phyloP scores from a whole-genome alignment of 495 filamentous ascomycete genomes.

The Usnea hakonensis region DNA sequence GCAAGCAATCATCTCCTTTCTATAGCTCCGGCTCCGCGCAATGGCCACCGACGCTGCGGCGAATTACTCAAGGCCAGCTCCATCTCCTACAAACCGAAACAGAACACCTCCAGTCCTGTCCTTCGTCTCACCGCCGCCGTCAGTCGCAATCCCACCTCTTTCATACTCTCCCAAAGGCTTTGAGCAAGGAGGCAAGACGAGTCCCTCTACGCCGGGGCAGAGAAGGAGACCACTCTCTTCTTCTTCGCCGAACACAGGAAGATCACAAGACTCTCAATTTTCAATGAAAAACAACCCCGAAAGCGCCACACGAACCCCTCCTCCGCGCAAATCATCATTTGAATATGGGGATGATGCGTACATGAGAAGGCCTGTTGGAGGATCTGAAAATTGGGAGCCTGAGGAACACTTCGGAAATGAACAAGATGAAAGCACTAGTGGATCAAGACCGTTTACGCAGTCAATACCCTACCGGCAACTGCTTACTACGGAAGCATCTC shows the following conservation, averaged over 20 bases:
- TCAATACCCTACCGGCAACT: constrained; percentile 30
- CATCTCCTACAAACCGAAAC: constrained; percentile 3
- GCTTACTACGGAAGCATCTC: constrained; percentile 30
- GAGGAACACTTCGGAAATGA: constrained; percentile 1
- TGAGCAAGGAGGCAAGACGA: neutral
- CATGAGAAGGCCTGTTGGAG: constrained; percentile 14
- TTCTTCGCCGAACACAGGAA: constrained; percentile 9
- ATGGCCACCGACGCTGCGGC: neutral
- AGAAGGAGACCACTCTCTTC: constrained; percentile 18
- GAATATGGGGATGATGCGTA: constrained; percentile 19
- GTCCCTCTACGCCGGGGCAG: constrained; percentile 9
- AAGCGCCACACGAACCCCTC: neutral
- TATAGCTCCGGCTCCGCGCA: neutral
- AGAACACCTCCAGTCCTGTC: constrained; percentile 2
- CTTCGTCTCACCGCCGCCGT: constrained; percentile 3
- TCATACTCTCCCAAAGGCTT: constrained; percentile 1
- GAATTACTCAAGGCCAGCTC: constrained; percentile 6
- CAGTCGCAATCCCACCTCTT: constrained; percentile 7
- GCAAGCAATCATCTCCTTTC: neutral
- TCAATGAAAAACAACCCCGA: constrained; percentile 6
- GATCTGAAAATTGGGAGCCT: constrained; percentile 6
- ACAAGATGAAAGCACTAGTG: constrained; percentile 11
- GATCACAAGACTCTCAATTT: constrained; percentile 6
- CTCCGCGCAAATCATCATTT: constrained; percentile 18
- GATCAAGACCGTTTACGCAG: constrained; percentile 22